phyloP scores from a whole-genome alignment of 345 rosid species.

The Jatropha curcas region DNA sequence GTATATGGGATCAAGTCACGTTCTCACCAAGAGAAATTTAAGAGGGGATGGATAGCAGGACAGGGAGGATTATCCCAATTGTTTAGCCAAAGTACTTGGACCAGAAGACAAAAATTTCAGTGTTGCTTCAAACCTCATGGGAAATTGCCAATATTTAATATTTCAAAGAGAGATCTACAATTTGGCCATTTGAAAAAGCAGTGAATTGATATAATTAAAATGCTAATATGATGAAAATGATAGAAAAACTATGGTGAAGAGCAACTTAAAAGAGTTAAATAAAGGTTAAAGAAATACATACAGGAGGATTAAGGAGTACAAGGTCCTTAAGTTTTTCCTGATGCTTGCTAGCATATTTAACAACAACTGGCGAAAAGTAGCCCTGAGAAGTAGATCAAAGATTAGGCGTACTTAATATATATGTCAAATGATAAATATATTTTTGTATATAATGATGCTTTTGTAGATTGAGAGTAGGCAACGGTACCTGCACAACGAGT shows the following conservation, averaged over 20 bases:
- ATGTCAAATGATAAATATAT: neutral
- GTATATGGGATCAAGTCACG: neutral
- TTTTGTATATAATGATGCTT: neutral
- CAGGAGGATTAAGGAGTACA: slow-evolving; percentile 89
- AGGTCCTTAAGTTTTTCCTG: slow-evolving; percentile 68
- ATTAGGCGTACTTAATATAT: slow-evolving; percentile 4
- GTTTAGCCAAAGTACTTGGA: neutral
- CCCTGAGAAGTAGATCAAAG: slow-evolving; percentile 51
- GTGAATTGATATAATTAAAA: no score
- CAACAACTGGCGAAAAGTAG: slow-evolving; percentile 71
- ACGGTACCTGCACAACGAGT: slow-evolving; percentile 78
- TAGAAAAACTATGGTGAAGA: neutral
- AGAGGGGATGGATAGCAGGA: neutral
- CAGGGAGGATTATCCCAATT: neutral
- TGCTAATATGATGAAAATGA: neutral
- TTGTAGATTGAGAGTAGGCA: slow-evolving; percentile 5
- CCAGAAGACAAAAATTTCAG: neutral
- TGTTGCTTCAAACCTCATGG: neutral
- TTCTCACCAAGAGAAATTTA: neutral
- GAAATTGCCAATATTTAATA: neutral
- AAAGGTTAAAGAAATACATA: slow-evolving; percentile 37
- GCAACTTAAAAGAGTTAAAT: slow-evolving; percentile 12
- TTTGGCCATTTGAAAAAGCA: neutral
- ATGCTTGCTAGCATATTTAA: slow-evolving; percentile 68
- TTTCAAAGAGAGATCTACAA: neutral